Conservation (phyloP, 2,329 filamentous ascomycete genomes). For the Curvularia lunata region DNA sequence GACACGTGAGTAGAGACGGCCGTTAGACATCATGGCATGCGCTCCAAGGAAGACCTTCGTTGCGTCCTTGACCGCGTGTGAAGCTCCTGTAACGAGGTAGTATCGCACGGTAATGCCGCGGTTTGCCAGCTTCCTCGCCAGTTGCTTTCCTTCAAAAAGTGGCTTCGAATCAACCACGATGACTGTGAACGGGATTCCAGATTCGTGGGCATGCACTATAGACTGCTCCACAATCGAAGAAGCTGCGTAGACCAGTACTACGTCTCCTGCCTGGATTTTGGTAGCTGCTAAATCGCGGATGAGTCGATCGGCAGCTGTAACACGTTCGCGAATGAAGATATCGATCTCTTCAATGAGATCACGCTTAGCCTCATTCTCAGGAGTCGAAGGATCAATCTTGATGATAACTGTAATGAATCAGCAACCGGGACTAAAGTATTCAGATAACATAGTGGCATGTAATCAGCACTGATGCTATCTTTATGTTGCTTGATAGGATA, state of each 20-base stretch:
- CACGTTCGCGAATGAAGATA: slow-evolving; percentile 86
- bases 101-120: slow-evolving; percentile 81
- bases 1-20: slow-evolving; percentile 83
- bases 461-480: not conserved
- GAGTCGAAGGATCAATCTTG: slow-evolving; percentile 83
- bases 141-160: slow-evolving; percentile 70
- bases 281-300: slow-evolving; percentile 78
- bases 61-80: slow-evolving; percentile 72
- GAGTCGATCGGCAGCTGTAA: slow-evolving; percentile 83
- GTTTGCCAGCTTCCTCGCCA: slow-evolving; percentile 73
- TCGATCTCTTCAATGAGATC: slow-evolving; percentile 82
- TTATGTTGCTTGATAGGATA: not conserved
- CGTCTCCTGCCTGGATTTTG: slow-evolving; percentile 79
- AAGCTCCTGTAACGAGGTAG: slow-evolving; percentile 77
- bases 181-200: slow-evolving; percentile 79
- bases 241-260: slow-evolving; percentile 85
- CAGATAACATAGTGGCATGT: too few relatives aligned
- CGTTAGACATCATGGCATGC: slow-evolving; percentile 95
- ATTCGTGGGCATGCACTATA: slow-evolving; percentile 71
- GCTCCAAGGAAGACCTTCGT: slow-evolving; percentile 81
- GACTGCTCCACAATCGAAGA: slow-evolving; percentile 86
- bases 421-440: not conserved
- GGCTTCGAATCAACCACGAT: slow-evolving; percentile 81
- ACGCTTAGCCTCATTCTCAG: slow-evolving; percentile 82
- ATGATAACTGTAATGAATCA: slow-evolving; percentile 67